Base-by-base conservation (phyloP, 2,329 filamentous ascomycete genomes). In the Fusarium haematococcum region DNA sequence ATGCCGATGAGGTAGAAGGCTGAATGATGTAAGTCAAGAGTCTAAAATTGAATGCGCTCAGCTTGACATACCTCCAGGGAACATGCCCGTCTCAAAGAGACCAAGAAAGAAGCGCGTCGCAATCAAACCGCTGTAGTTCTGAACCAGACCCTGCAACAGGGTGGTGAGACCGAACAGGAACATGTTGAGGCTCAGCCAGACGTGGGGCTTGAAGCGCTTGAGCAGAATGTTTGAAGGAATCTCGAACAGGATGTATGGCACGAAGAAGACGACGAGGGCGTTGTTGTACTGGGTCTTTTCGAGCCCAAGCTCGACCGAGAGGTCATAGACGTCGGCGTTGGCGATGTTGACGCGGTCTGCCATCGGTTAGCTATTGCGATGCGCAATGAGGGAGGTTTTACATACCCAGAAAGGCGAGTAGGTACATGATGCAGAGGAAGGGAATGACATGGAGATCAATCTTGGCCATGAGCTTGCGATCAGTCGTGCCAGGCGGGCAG, bases 81-180 rank as follows among this genome's bases (percentile, higher is more conserved):
- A 94, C 88, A 95, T 94, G 82, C 92, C 93, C 6, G 91, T 90
- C 84, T 95, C 92, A 69, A 92, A 92, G 1, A 94, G 60, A 10
- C 95, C 95, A 1, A 98, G 88, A 81, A 98, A 96, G 86, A 98
- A 98, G 37, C 94, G 90, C 4, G 94, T 95, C 0, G 91, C 88
- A 59, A 98, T 87, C 18, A 98, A 85, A 1, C 95, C 94, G 45
- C 87, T 85, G 83, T 95, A 98, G 79, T 90, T 97, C 69, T 90
- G 85, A 4, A 95, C 93, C 8, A 97, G 83, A 1, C 95, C 95
- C 83, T 97, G 94, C 76, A 91, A 88, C 41, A 94, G 86, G 23
- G 93, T 94, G 52, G 92, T 89, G 25, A 97, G 85, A 11, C 94
- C 94, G 76, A 97, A 98, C 67, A 90, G 84, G 74, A 96, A 93